Evolutionary conservation across 1,284 basidiomycete genomes (phyloP).

Genomic region (Ganoderma boninense): DNA sequence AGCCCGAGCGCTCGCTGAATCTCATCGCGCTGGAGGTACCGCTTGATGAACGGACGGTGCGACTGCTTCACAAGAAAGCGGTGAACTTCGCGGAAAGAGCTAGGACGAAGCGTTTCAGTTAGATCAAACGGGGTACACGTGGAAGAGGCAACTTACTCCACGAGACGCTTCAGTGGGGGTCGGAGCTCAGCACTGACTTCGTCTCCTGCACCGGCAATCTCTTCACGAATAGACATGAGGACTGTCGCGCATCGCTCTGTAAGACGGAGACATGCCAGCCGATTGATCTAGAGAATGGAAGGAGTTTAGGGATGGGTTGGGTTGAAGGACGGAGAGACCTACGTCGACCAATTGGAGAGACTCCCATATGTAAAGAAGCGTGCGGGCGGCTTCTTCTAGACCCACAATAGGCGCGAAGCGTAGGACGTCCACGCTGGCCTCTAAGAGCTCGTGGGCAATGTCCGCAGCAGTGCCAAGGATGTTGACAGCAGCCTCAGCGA

Average conservation of each 20-base stretch:
- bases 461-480: conserved; percentile 53
- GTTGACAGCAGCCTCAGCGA: conserved; percentile 49
- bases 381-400: conserved; percentile 57
- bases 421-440: conserved; percentile 56
- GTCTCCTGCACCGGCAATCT: conserved; percentile 51
- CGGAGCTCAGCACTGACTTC: conserved; percentile 46
- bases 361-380: conserved; percentile 69
- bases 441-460: conserved; percentile 57
- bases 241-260: conserved; percentile 62
- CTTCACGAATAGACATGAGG: conserved; percentile 53
- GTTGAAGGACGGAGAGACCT: conserved; percentile 37
- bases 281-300: conserved; percentile 56
- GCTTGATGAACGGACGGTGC: conserved; percentile 77
- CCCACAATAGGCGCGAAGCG: conserved; percentile 65
- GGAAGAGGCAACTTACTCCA: conserved; percentile 52
- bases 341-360: conserved; percentile 68
- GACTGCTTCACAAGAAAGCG: conserved; percentile 65
- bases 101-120: conserved; percentile 11
- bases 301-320: background rate
- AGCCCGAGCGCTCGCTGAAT: conserved; percentile 61
- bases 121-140: background rate
- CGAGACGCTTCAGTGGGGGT: conserved; percentile 52
- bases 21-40: conserved; percentile 81
- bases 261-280: conserved; percentile 56
- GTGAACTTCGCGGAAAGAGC: conserved; percentile 50